These are phyloP conservation scores for Suhomyces kilbournensis DNA, from an alignment of 805 yeast genomes.

Conservation along the genomic window DNA sequence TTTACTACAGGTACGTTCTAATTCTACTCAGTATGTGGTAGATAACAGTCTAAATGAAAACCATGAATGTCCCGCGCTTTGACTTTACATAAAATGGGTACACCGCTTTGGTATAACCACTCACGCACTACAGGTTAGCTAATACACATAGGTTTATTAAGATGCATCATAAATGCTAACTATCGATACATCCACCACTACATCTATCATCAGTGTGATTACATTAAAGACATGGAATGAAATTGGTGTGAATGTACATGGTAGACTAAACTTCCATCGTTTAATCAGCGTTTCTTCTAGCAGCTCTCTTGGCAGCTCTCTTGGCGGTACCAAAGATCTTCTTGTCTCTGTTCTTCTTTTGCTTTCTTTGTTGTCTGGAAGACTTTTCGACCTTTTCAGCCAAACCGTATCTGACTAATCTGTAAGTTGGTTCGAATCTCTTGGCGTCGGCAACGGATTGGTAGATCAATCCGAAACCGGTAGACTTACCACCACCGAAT, in stretches of 20 bases:
- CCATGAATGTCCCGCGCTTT: neutral
- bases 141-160: conserved; percentile 8
- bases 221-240: conserved; percentile 2
- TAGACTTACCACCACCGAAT: conserved; percentile 99
- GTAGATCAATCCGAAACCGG: conserved; percentile 99
- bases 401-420: conserved; percentile 98
- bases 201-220: neutral
- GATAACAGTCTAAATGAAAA: too few relatives aligned
- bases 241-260: neutral
- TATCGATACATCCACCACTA: neutral
- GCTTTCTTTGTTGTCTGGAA: conserved; percentile 99
- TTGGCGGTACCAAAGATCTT: conserved; percentile 98
- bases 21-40: too few relatives aligned
- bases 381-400: conserved; percentile 95
- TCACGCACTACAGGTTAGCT: neutral
- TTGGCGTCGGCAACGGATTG: conserved; percentile 96
- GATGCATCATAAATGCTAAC: conserved; percentile 10
- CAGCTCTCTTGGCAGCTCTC: conserved; percentile 88
- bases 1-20: too few relatives aligned
- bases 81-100: neutral
- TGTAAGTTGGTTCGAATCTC: conserved; percentile 98
- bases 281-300: conserved; percentile 87
- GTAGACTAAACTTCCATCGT: conserved; percentile 8
- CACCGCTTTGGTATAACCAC: neutral
- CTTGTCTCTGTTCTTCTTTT: conserved; percentile 99